These are phyloP conservation scores for Apostasia ramifera DNA, from an alignment of 106 monocot genomes.

Conservation along the genomic window DNA sequence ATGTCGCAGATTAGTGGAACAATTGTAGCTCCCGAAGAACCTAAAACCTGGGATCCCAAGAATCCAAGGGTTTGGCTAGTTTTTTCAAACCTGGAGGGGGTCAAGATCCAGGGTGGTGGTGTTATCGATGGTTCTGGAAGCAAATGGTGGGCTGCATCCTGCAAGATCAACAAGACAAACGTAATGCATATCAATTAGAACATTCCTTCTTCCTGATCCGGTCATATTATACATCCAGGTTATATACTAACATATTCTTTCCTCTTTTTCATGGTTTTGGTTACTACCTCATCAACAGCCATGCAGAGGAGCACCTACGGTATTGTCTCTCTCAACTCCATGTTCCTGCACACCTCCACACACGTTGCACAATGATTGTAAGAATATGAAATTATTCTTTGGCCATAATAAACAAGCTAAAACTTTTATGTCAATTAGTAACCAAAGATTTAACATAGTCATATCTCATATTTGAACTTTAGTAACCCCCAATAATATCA, in stretches of 20 bases:
- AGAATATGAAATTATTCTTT: no score
- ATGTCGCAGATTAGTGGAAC: conserved; percentile 57
- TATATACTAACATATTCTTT: neutral
- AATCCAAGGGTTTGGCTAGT: conserved; percentile 61
- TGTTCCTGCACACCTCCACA: no score
- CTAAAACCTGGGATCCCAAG: conserved; percentile 57
- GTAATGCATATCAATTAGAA: conserved; percentile 14
- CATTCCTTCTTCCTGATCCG: neutral
- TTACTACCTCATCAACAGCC: conserved; percentile 40
- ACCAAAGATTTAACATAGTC: no score
- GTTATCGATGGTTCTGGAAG: conserved; percentile 85
- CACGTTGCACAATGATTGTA: no score
- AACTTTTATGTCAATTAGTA: no score
- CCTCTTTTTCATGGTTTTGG: neutral
- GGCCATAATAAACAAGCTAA: no score
- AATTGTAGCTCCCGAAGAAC: conserved; percentile 84
- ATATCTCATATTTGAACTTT: no score
- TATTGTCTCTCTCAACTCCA: conserved; percentile 16
- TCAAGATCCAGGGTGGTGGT: conserved; percentile 70
- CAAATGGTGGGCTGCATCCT: conserved; percentile 95
- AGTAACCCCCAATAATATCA: no score
- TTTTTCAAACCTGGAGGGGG: conserved; percentile 51
- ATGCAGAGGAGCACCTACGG: conserved; percentile 94
- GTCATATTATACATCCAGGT: neutral
- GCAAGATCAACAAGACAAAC: conserved; percentile 90